These are phyloP conservation scores for Hsuehochloa calcarea DNA, from an alignment of 176 grass and related monocot genomes.

Conservation along the genomic window DNA sequence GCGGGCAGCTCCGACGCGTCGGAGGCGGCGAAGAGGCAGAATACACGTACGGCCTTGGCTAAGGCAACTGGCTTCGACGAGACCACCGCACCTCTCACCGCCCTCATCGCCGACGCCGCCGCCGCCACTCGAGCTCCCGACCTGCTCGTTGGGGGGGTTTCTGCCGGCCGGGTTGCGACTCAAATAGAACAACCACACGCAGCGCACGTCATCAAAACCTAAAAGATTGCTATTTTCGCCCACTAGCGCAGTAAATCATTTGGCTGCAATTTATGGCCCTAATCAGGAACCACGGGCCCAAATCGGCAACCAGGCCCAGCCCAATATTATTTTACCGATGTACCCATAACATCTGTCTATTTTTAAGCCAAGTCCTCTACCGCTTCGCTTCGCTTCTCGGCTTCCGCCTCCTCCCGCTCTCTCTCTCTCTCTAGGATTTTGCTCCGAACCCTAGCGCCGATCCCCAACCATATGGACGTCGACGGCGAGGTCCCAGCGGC, in stretches of 20 bases:
- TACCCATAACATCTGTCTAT: background rate
- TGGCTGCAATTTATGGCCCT: accelerated
- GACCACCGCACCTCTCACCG: no score
- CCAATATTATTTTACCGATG: background rate
- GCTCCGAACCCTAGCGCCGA: constrained; percentile 20
- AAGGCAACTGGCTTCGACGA: no score
- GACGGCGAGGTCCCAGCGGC: constrained; percentile 57
- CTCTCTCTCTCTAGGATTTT: constrained; percentile 38
- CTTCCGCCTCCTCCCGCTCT: background rate
- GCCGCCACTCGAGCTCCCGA: no score
- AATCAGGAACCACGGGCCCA: background rate
- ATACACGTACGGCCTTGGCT: no score
- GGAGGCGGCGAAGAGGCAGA: no score
- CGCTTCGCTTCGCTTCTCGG: background rate
- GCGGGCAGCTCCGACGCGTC: no score
- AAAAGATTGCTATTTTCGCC: background rate
- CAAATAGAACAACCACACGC: no score
- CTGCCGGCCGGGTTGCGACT: no score
- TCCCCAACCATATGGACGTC: constrained; percentile 60
- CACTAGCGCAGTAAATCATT: background rate
- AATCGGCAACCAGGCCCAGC: background rate
- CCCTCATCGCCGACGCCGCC: no score
- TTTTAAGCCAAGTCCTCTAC: background rate
- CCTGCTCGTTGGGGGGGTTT: no score
- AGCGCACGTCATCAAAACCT: background rate